A percentile compares a stretch with the other conserved stretches of the same genome.
Conservation (phyloP, 148 eudicot species). For the Chenopodium album region DNA sequence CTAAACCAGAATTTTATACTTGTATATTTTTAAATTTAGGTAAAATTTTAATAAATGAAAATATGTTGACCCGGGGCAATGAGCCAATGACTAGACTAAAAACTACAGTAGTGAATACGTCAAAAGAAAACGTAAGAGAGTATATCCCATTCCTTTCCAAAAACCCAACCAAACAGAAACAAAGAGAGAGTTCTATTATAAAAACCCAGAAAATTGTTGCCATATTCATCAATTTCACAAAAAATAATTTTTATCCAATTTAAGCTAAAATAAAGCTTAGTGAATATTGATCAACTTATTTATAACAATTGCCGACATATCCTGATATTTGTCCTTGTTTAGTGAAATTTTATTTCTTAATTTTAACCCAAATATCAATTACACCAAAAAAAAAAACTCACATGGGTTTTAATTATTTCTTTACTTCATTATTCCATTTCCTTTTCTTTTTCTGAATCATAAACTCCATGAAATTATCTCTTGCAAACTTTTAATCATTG, state of each 20-base stretch:
- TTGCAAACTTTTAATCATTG: neutral
- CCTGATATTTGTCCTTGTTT: neutral
- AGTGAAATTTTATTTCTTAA: neutral
- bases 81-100: too few species aligned
- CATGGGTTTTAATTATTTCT: constrained; percentile 1
- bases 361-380: neutral
- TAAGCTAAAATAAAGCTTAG: neutral
- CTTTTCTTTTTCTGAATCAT: neutral
- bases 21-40: too few species aligned
- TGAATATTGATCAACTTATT: neutral
- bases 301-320: neutral
- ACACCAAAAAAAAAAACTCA: neutral
- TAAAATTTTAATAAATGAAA: too few species aligned
- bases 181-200: too few species aligned
- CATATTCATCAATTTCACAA: neutral
- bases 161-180: neutral
- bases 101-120: too few species aligned
- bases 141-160: neutral
- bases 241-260: neutral
- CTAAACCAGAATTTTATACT: too few species aligned
- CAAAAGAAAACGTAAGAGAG: too few species aligned
- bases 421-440: neutral
- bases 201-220: neutral
- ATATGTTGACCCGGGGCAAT: too few species aligned
- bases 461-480: neutral